phyloP scores from a whole-genome alignment of 2,329 filamentous ascomycete genomes.

The Neocucurbitaria cava region DNA sequence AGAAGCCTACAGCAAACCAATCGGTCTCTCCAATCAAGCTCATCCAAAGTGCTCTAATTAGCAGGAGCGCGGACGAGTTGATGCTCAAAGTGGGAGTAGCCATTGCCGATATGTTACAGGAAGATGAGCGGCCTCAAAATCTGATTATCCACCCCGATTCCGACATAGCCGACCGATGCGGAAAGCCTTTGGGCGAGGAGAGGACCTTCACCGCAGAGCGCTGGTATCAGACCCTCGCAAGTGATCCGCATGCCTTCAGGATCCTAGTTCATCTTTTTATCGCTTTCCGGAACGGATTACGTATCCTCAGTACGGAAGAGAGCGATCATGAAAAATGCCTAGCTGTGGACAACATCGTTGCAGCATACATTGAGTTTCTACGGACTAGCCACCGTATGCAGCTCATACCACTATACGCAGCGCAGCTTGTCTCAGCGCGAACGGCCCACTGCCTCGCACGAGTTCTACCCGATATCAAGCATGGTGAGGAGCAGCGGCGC shows the following conservation, averaged over 20 bases:
- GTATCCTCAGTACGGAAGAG: constrained; percentile 14
- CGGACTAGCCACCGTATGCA: constrained; percentile 75
- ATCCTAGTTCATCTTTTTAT: constrained; percentile 65
- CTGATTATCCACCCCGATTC: constrained; percentile 43
- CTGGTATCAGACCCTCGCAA: constrained; percentile 43
- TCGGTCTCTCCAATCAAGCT: constrained; percentile 73
- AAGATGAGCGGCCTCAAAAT: constrained; percentile 34
- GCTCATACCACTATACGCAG: constrained; percentile 86
- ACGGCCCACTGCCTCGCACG: constrained; percentile 75
- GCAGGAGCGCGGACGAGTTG: constrained; percentile 60
- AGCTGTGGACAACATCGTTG: constrained; percentile 74
- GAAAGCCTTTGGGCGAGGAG: constrained; percentile 25
- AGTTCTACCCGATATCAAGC: constrained; percentile 76
- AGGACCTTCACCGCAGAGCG: constrained; percentile 30
- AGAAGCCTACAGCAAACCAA: constrained; percentile 64
- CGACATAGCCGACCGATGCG: constrained; percentile 17
- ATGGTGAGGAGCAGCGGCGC: constrained; percentile 68
- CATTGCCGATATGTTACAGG: constrained; percentile 48
- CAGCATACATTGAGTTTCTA: constrained; percentile 82
- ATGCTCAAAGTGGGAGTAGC: constrained; percentile 53
- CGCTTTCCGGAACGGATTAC: constrained; percentile 63
- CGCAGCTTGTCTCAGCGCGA: constrained; percentile 71
- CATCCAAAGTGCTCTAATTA: constrained; percentile 77
- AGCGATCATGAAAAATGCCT: constrained; percentile 44
- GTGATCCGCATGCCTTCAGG: constrained; percentile 53